Evolutionary conservation across 2,329 filamentous ascomycete genomes (phyloP).

Genomic region (Fusarium denticulatum): DNA sequence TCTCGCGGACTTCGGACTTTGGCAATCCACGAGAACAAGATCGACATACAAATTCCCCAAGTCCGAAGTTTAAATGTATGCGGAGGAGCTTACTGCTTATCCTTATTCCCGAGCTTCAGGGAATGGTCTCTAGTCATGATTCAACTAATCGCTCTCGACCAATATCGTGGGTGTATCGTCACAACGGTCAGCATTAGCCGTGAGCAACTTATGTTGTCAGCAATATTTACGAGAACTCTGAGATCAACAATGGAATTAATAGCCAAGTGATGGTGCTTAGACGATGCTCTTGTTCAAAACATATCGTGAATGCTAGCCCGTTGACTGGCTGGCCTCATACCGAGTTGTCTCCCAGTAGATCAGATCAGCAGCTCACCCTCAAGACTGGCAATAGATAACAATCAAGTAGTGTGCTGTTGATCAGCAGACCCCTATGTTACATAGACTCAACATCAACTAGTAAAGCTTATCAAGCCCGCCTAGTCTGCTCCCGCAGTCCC

Average conservation of each 20-base stretch:
- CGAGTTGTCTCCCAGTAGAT: not conserved
- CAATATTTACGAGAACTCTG: not conserved
- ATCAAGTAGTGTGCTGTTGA: conserved; percentile 1
- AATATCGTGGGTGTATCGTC: not conserved
- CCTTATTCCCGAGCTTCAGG: conserved; percentile 8
- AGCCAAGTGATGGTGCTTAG: conserved; percentile 19
- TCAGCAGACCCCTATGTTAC: conserved; percentile 26
- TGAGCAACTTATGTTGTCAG: not conserved
- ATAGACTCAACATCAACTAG: not conserved
- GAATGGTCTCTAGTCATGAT: not conserved
- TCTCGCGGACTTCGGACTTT: conserved; percentile 30
- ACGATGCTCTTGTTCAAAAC: conserved; percentile 1
- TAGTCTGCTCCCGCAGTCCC: not conserved
- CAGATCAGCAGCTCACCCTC: conserved; percentile 31
- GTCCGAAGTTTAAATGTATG: conserved; percentile 2
- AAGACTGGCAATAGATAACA: not conserved
- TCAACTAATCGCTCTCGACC: not conserved
- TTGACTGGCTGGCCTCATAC: not conserved
- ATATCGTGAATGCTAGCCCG: not conserved
- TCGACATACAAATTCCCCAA: conserved; percentile 4
- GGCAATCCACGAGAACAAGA: conserved; percentile 10
- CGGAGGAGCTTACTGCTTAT: not conserved
- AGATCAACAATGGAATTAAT: conserved; percentile 1
- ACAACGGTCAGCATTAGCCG: not conserved
- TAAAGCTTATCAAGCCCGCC: not conserved